Evolutionary conservation across 768 basidiomycete genomes (phyloP).

Genomic region (Macrolepiota albuminosa): DNA sequence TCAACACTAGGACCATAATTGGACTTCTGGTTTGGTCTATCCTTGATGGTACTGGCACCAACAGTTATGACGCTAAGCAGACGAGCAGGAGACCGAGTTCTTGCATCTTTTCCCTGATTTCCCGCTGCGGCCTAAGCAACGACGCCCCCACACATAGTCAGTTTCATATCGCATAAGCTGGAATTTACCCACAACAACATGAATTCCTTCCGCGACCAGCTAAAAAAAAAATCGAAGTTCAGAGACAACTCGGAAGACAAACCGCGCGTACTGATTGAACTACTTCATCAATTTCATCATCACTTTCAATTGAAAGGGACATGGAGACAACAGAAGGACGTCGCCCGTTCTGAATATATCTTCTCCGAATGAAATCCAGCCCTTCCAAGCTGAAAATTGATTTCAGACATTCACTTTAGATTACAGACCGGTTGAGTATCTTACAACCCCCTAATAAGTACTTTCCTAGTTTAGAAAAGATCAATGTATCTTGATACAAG

Average conservation of each 20-base stretch:
- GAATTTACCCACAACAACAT: neutral
- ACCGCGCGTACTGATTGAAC: neutral
- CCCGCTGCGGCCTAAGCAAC: neutral
- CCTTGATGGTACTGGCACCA: neutral
- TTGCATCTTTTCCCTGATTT: neutral
- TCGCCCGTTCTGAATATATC: neutral
- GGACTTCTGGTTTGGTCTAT: neutral
- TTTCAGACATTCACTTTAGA: neutral
- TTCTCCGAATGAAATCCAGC: neutral
- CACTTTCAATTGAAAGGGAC: neutral
- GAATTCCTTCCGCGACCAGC: neutral
- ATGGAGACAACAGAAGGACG: neutral
- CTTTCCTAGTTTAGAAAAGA: neutral
- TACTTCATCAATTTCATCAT: neutral
- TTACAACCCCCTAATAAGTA: neutral
- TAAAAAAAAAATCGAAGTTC: neutral
- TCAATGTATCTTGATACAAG: neutral
- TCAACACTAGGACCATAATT: neutral
- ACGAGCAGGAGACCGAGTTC: neutral
- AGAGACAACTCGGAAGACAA: too few species aligned
- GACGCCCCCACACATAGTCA: neutral
- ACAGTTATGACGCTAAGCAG: neutral
- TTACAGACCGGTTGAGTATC: neutral
- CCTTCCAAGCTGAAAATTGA: neutral
- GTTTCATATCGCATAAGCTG: neutral